Conservation (phyloP, 2,329 filamentous ascomycete species). For the Catunica adiposa region DNA sequence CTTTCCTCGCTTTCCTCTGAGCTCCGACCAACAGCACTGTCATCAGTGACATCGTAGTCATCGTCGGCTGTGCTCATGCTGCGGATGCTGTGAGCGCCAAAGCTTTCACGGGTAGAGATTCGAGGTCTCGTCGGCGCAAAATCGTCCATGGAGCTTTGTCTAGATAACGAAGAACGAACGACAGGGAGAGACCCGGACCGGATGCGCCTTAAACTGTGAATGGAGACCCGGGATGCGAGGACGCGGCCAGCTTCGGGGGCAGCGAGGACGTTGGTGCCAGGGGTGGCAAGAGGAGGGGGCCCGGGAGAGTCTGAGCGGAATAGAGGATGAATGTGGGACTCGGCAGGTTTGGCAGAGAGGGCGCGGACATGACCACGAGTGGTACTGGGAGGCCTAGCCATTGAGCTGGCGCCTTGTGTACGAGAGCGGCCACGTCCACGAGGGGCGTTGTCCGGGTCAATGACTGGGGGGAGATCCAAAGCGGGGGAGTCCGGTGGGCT, state of each 20-base stretch:
- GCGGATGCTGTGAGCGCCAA: conserved; percentile 2
- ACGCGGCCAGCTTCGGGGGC: conserved; percentile 44
- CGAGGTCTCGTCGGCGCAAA: conserved; percentile 18
- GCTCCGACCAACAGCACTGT: conserved; percentile 1
- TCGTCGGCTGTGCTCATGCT: conserved; percentile 15
- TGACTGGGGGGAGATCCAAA: conserved; percentile 9
- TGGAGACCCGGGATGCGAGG: conserved; percentile 31
- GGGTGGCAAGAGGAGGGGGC: conserved; percentile 47
- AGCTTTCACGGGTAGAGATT: not conserved
- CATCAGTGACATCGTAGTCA: conserved; percentile 16
- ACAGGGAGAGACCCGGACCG: conserved; percentile 38
- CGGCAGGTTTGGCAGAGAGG: conserved; percentile 25
- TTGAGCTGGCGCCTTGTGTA: conserved; percentile 9
- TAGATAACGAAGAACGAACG: conserved; percentile 31
- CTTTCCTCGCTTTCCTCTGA: conserved; percentile 10
- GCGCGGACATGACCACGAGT: conserved; percentile 5
- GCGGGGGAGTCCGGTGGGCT: conserved; percentile 2
- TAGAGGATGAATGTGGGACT: conserved; percentile 61
- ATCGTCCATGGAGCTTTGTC: conserved; percentile 34
- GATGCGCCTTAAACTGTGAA: conserved; percentile 35
- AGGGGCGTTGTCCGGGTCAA: conserved; percentile 8
- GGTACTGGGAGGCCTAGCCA: not conserved
- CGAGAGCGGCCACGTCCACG: conserved; percentile 11
- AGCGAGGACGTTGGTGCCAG: conserved; percentile 54
- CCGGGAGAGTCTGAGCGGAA: conserved; percentile 57